Evolutionary conservation across 192 early-diverging fungal genomes (phyloP), one percentile per base, ranked within the genome.

Genomic region (Backusella luteola): DNA sequence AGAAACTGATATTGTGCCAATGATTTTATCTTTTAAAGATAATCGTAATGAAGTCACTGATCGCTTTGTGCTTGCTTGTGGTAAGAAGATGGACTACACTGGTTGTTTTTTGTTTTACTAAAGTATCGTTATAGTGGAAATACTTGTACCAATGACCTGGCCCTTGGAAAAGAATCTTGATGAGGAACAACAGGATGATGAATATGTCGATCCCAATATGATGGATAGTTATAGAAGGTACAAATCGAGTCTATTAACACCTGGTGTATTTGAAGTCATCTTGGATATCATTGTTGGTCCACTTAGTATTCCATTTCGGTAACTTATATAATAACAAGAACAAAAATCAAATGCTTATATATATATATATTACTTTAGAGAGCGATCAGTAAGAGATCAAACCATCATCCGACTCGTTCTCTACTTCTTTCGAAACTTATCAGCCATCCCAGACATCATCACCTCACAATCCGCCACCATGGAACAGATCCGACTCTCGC

Each of bases 61-160:
- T 67, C 78, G 87, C 17, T 79, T 86, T 36, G 77, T 85, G 21
- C 77, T 88, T 41, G 87, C 87, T 29, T 88, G 87, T 74, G 73
- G 87, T 88, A 85, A 75, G 80, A 42, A 19, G 32, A 32, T 32
- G 32, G 32, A 32, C 3, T 32, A 32, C 32, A 32, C 2, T 32
- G 32, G 32, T 3, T 32, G 0, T 3, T 32, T 32, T 32, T 32
- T 32, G 32, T 0, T 32, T 32, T 32, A 32, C 32, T 32, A 32
- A 32, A 32, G 32, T 3, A 3, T 32, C 32, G 2, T 73, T 71
- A 79, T 81, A 90, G 91, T 95, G 11, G 94, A 98, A 79, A 73
- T 98, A 38, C 85, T 98, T 46, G 94, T 96, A 35, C 94, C 95
- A 0, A 84, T 97, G 85, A 98, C 96, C 0, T 96, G 95, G 96